These are phyloP conservation scores for Chaetomium sp. DNA, from an alignment of 2,329 filamentous ascomycete species.

Conservation along the genomic window DNA sequence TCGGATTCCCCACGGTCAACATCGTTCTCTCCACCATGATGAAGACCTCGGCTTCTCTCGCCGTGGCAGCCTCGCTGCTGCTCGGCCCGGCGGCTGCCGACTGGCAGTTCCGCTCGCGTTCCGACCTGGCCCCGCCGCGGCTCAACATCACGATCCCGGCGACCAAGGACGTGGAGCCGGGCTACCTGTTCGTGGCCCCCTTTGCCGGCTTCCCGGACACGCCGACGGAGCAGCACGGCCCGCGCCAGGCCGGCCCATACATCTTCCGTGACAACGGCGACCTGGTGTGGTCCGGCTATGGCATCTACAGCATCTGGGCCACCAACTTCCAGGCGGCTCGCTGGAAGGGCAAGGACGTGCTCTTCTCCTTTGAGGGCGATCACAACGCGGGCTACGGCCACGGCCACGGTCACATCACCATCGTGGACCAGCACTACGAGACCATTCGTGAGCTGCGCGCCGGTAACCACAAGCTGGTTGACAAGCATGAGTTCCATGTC, in stretches of 20 bases:
- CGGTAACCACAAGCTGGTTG: conserved; percentile 43
- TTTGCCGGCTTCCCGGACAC: conserved; percentile 23
- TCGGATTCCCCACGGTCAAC: not conserved
- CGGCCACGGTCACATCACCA: conserved; percentile 47
- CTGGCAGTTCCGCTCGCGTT: conserved; percentile 22
- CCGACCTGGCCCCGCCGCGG: conserved; percentile 29
- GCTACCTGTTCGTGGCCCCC: conserved; percentile 24
- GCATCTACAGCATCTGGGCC: conserved; percentile 45
- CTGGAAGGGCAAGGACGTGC: conserved; percentile 45
- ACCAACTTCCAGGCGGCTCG: conserved; percentile 46
- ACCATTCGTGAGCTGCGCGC: conserved; percentile 47
- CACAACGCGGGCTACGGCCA: conserved; percentile 46
- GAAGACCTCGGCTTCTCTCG: conserved; percentile 15
- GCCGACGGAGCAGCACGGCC: conserved; percentile 32
- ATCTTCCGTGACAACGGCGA: conserved; percentile 50
- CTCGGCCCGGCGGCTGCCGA: conserved; percentile 15
- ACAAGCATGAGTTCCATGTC: conserved; percentile 51
- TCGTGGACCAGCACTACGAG: conserved; percentile 49
- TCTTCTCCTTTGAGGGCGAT: conserved; percentile 49
- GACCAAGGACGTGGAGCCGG: conserved; percentile 33
- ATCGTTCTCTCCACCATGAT: conserved; percentile 13
- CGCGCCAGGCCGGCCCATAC: conserved; percentile 47
- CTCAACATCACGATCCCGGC: conserved; percentile 31
- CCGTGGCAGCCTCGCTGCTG: conserved; percentile 7
- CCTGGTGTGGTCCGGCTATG: conserved; percentile 51